Evolutionary conservation across 257 asterid species (phyloP), one percentile per base, ranked within the genome.

Genomic region (Anisodus tanguticus): DNA sequence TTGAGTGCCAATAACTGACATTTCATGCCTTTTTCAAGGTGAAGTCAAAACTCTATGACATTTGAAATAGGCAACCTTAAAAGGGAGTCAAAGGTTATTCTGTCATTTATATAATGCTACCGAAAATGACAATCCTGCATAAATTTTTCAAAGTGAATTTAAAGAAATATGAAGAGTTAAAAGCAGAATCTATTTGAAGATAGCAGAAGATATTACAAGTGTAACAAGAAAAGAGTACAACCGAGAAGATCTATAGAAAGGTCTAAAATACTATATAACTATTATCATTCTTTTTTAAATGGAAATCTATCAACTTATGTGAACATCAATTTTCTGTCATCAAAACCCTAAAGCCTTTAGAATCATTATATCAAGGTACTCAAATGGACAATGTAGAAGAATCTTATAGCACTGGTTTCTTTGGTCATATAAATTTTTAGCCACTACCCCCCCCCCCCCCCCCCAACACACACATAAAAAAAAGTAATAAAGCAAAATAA

Each of bases 1-100:
- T 12, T 51, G 81, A 76, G 63, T 76, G 47, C 26, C 63, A 76
- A 74, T 71, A 74, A 76, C 63, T 51, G 81, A 26, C 13, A 76
- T 26, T 72, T 72, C 43, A 72, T 72, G 60, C 60, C 37, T 22
- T 72, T 66, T 47, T 47, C 60, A 72, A 72, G 59, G 80, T 47
- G 60, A 72, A 72, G 43, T 47, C 19, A 47, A 26, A 47, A 72
- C n/a, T 72, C 41, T 26, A 72, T 19, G 59, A 45, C 80, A 72
- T 49, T 19, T 47, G 43, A 72, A 72, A 47, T 22, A 47, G 39
- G 43, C 16, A 51, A 47, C 37, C 60, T 74, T 47, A 74, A 74
- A 74, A 74, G 43, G 60, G 43, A 47, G 41, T 49, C 37, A 3
- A 74, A 74, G 60, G 47, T 47, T 74, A 72, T 72, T 49, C 22